Percentiles rank a stretch among this genome's conserved stretches.
phyloP scores from a whole-genome alignment of 345 rosid species.

The Brassica napus region Da-Ae NC_063449.1:45482501-45483000 shows the following conservation, averaged over 20 bases:
- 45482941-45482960: conserved; percentile 38
- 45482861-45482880: conserved; percentile 15
- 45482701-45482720: background rate
- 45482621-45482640: background rate
- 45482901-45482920: conserved; percentile 31
- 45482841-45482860: conserved; percentile 36
- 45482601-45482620: background rate
- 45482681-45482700: background rate
- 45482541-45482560: background rate
- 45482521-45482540: background rate
- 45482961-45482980: conserved; percentile 27
- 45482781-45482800: conserved; percentile 6
- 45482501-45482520: background rate
- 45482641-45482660: background rate
- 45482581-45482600: background rate
- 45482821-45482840: conserved; percentile 22
- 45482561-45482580: background rate
- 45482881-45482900: conserved; percentile 5
- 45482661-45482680: background rate
- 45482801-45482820: background rate
- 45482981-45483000: conserved; percentile 24
- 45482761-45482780: background rate
- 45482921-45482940: conserved; percentile 20
- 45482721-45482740: background rate
- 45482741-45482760: background rate